Conservation (phyloP, 176 grass and related monocot genomes). For the Miscanthus lutarioriparius region DNA sequence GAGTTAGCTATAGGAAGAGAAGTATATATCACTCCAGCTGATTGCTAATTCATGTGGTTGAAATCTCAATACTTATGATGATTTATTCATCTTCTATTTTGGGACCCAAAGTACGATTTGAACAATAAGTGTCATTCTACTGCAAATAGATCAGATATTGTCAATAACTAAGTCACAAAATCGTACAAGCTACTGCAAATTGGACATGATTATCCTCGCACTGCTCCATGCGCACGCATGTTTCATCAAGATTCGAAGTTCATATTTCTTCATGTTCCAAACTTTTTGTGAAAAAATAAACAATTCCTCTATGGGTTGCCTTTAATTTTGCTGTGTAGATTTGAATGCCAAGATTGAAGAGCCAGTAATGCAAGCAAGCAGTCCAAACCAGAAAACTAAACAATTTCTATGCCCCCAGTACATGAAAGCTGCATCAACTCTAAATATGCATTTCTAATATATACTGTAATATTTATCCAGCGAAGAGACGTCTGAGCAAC, state of each 20-base stretch:
- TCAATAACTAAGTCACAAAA: neutral
- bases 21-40: neutral
- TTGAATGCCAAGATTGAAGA: neutral
- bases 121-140: neutral
- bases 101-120: neutral
- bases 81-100: neutral
- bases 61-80: neutral
- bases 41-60: neutral
- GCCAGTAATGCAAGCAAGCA: neutral
- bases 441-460: neutral
- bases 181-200: neutral
- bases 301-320: neutral
- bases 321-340: neutral
- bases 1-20: no score
- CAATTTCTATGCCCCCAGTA: neutral
- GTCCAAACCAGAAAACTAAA: neutral
- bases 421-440: neutral
- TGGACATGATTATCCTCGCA: neutral
- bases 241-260: no score
- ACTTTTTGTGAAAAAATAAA: neutral
- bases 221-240: no score
- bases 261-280: neutral
- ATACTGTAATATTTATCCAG: neutral
- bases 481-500: constrained; percentile 29
- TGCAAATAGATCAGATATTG: neutral